These are phyloP conservation scores for Verticillium tricorpus DNA, from an alignment of 2,329 filamentous ascomycete genomes.

Conservation along the genomic window DNA sequence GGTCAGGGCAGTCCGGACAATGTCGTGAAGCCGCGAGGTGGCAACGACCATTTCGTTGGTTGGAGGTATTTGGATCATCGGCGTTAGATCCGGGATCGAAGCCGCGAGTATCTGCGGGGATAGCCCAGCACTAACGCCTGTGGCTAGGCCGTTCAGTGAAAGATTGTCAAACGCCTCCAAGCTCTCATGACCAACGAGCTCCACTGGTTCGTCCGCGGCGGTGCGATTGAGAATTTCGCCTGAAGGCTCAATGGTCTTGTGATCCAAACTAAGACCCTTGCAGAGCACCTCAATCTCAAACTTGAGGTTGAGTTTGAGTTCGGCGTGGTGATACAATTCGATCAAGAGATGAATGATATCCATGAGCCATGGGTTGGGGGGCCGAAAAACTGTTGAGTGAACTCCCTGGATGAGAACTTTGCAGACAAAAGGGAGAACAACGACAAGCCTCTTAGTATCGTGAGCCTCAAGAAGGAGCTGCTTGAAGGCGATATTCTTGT, in stretches of 20 bases:
- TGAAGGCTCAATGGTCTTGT: conserved; percentile 85
- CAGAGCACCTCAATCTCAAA: conserved; percentile 98
- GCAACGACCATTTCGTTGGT: conserved; percentile 76
- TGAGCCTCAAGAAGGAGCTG: conserved; percentile 90
- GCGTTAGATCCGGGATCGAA: conserved; percentile 77
- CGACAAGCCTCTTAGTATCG: conserved; percentile 83
- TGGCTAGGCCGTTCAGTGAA: conserved; percentile 68
- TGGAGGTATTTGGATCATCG: conserved; percentile 75
- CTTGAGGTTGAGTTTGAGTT: conserved; percentile 93
- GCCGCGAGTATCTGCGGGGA: conserved; percentile 74
- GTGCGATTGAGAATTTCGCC: conserved; percentile 77
- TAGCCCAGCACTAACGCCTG: conserved; percentile 66
- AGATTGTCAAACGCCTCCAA: conserved; percentile 81
- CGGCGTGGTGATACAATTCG: conserved; percentile 88
- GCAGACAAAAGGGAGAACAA: conserved; percentile 96
- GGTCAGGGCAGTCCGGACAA: conserved; percentile 81
- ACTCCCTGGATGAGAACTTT: conserved; percentile 86
- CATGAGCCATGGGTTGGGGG: conserved; percentile 97
- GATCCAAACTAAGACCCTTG: conserved; percentile 85
- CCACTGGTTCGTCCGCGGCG: conserved; percentile 35
- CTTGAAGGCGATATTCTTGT: conserved; percentile 96
- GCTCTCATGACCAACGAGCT: conserved; percentile 60
- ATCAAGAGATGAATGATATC: conserved; percentile 88
- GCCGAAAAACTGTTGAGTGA: conserved; percentile 82
- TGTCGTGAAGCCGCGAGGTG: conserved; percentile 62